Evolutionary conservation across 768 basidiomycete species (phyloP), one percentile per base, ranked within the genome.

Genomic region (Rhodotorula babjevae): DNA sequence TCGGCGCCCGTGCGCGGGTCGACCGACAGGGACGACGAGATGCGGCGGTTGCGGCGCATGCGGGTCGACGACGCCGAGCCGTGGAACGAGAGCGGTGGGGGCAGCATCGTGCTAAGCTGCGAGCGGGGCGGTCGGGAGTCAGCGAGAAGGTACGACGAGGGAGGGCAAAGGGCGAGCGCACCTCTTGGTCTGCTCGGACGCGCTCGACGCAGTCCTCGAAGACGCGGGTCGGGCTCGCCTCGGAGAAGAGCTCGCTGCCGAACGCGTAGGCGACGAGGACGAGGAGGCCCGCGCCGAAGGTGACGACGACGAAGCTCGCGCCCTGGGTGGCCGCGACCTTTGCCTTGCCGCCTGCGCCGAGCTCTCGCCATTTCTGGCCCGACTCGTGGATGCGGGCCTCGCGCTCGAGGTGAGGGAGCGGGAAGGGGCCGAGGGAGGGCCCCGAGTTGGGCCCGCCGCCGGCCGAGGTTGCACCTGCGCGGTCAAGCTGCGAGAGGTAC

Each of bases 141-240:
- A 56, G 31, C 18, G 15, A 31, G 11, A n/a, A n/a, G n/a, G 58
- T 27, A 46, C 18, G 15, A 31, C 9, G 36, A 36, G 36, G 36
- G 36, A 15, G 44, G 12, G 16, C 3, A 36, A n/a, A n/a, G n/a
- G n/a, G n/a, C n/a, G 44, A 1, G 23, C 57, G 44, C 53, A 72
- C 71, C 60, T 65, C 66, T 15, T 46, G 29, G 60, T 70, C 69
- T 6, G 31, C 29, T 47, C 57, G 42, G 6, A 76, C 63, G 9
- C 75, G 57, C 23, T 76, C 72, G 40, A 63, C 61, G 52, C 63
- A 65, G 57, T 76, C 75, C 40, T 76, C 75, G 31, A 73, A 76
- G 47, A 76, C 58, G 33, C 69, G 61, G 11, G 75, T 76, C 50
- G 75, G 75, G 25, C 59, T 63, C 53, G 67, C 70, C 36, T 68